These are phyloP conservation scores for Pichia rugopelliculosa DNA, from an alignment of 805 yeast genomes.

Conservation along the genomic window DNA sequence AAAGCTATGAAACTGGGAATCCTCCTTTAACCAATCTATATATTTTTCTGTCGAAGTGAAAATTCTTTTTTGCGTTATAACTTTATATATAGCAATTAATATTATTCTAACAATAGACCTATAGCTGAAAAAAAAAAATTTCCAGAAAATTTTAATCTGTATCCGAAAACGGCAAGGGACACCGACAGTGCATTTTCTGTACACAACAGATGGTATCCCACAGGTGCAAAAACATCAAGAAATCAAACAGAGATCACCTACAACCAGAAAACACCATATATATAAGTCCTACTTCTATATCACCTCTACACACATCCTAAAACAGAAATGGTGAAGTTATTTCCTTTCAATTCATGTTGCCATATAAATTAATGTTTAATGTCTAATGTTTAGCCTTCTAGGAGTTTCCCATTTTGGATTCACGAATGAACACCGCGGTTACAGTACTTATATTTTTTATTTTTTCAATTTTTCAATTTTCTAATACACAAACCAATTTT, in stretches of 20 bases:
- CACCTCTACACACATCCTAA: neutral
- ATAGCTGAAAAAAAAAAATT: no score
- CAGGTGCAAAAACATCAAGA: no score
- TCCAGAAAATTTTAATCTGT: neutral
- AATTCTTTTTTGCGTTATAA: neutral
- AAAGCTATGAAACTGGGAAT: no score
- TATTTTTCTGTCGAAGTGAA: no score
- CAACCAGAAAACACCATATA: neutral
- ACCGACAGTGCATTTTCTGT: no score
- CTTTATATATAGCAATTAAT: no score
- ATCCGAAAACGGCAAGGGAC: neutral
- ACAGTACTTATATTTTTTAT: neutral
- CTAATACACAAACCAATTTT: neutral
- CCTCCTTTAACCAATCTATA: no score
- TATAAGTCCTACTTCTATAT: neutral
- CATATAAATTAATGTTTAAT: no score
- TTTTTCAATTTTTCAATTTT: neutral
- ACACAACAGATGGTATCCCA: no score
- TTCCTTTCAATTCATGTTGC: neutral
- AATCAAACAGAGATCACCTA: neutral
- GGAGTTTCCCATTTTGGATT: neutral
- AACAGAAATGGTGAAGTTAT: neutral
- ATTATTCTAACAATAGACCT: no score
- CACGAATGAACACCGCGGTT: neutral
- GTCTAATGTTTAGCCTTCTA: no score